Evolutionary conservation across 208 protist species (phyloP).

Genomic region (Paratrypanosoma confusum): DNA sequence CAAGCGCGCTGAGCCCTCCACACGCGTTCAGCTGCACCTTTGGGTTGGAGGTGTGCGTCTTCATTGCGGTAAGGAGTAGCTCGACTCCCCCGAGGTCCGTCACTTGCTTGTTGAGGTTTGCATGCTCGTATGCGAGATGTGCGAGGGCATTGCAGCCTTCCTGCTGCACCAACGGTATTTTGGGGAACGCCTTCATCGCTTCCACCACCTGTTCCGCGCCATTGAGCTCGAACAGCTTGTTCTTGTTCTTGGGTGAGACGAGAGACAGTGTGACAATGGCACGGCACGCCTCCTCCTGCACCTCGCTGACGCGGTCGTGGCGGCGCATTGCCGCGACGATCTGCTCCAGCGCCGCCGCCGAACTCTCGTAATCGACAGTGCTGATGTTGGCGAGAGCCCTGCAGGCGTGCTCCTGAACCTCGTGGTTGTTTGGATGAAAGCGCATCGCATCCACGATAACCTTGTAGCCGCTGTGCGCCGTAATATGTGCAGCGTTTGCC

Average conservation of each 20-base stretch:
- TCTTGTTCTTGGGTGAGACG: conserved; percentile 71
- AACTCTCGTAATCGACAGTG: conserved; percentile 39
- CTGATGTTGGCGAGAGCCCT: conserved; percentile 82
- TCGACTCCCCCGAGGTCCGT: conserved; percentile 65
- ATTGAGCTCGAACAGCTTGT: conserved; percentile 64
- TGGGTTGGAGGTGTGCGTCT: conserved; percentile 46
- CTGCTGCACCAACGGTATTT: conserved; percentile 73
- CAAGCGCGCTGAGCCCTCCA: conserved; percentile 80
- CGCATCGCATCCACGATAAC: conserved; percentile 82
- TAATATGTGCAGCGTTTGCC: conserved; percentile 70
- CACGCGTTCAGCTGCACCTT: conserved; percentile 88
- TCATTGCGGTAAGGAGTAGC: conserved; percentile 69
- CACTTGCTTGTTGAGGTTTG: conserved; percentile 64
- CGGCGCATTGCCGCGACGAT: conserved; percentile 75
- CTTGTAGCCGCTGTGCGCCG: conserved; percentile 61
- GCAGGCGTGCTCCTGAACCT: conserved; percentile 86
- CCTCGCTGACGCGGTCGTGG: conserved; percentile 60
- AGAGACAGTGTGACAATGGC: conserved; percentile 84
- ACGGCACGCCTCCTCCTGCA: conserved; percentile 86
- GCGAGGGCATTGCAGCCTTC: conserved; percentile 87
- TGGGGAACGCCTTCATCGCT: conserved; percentile 67
- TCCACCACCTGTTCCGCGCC: conserved; percentile 55
- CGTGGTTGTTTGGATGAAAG: conserved; percentile 71
- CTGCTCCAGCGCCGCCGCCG: conserved; percentile 54
- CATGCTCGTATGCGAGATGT: conserved; percentile 85